These are phyloP conservation scores for Kondoa malvinella DNA, from an alignment of 768 basidiomycete genomes.

Conservation along the genomic window DNA sequence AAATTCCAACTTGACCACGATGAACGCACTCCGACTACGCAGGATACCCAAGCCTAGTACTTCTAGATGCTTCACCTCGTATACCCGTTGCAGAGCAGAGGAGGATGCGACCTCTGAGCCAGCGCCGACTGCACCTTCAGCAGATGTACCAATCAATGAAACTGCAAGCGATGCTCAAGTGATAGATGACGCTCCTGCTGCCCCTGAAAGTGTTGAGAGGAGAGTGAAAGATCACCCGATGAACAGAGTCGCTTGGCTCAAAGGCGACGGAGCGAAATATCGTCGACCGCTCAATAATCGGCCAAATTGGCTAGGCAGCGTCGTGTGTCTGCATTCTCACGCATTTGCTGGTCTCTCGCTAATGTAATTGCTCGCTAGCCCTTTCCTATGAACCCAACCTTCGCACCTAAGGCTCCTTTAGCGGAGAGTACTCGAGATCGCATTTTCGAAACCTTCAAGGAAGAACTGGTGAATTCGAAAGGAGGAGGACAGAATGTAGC, in stretches of 20 bases:
- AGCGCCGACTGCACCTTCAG: too few species aligned
- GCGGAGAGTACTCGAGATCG: constrained; percentile 44
- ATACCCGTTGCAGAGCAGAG: background rate
- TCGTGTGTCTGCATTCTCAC: background rate
- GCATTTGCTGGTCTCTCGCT: background rate
- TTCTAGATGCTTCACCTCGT: background rate
- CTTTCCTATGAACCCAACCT: constrained; percentile 69
- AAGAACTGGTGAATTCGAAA: constrained; percentile 1
- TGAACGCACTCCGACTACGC: background rate
- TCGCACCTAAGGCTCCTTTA: constrained; percentile 60
- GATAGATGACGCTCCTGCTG: background rate
- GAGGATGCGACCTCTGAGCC: background rate
- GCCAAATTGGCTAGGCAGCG: constrained; percentile 8
- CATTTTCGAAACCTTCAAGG: constrained; percentile 44
- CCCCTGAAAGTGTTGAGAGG: background rate
- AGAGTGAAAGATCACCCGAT: background rate
- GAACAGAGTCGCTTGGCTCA: background rate
- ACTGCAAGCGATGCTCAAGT: background rate
- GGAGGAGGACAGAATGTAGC: background rate
- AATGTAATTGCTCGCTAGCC: constrained; percentile 39
- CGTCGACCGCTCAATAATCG: background rate
- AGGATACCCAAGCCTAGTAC: background rate
- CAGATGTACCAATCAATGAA: background rate
- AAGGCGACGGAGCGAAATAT: background rate
- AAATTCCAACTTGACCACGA: background rate